Percentiles rank a stretch among this genome's conserved stretches.
These are phyloP conservation scores for Chloroidium sp. DNA, from an alignment of 163 green algal species.

Conservation along the genomic window DNA sequence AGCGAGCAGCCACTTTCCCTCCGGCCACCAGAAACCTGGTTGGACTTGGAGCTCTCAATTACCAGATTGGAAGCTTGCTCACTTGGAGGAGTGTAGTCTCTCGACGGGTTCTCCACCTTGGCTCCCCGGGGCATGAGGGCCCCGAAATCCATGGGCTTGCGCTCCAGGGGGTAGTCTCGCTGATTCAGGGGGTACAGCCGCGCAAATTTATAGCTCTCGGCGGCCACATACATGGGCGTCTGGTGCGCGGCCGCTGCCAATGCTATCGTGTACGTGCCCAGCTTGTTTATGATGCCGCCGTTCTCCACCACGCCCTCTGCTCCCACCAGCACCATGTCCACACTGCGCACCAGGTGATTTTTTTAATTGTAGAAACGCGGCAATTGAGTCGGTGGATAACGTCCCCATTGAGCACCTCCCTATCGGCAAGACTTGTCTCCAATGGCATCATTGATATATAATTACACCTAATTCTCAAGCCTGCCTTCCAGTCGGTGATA, in stretches of 20 bases:
- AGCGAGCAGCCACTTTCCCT: too few relatives aligned
- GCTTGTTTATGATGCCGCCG: slow-evolving; percentile 94
- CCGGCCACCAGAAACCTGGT: too few relatives aligned
- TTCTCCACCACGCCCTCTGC: slow-evolving; percentile 94
- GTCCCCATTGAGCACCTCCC: too few relatives aligned
- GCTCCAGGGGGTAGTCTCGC: slow-evolving; percentile 74
- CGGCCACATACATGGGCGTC: slow-evolving; percentile 90
- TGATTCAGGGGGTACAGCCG: slow-evolving; percentile 86
- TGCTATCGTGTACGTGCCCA: slow-evolving; percentile 85
- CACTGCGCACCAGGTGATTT: slow-evolving; percentile 26
- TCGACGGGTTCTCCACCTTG: slow-evolving; percentile 64
- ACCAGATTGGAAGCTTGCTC: not conserved
- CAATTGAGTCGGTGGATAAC: too few relatives aligned
- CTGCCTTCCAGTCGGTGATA: too few relatives aligned
- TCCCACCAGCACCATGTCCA: slow-evolving; percentile 89
- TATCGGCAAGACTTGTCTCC: not conserved
- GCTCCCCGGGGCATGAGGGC: slow-evolving; percentile 61
- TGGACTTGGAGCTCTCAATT: too few relatives aligned
- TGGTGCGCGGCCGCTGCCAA: slow-evolving; percentile 72
- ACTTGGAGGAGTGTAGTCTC: slow-evolving; percentile 88
- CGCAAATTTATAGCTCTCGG: slow-evolving; percentile 94
- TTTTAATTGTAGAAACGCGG: too few relatives aligned
- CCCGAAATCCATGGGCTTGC: slow-evolving; percentile 71
- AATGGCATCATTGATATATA: too few relatives aligned
- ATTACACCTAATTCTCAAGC: too few relatives aligned